Evolutionary conservation across 2,329 filamentous ascomycete genomes (phyloP), one percentile per base, ranked within the genome.

Genomic region (Chrysosporium keratinophilum): DNA sequence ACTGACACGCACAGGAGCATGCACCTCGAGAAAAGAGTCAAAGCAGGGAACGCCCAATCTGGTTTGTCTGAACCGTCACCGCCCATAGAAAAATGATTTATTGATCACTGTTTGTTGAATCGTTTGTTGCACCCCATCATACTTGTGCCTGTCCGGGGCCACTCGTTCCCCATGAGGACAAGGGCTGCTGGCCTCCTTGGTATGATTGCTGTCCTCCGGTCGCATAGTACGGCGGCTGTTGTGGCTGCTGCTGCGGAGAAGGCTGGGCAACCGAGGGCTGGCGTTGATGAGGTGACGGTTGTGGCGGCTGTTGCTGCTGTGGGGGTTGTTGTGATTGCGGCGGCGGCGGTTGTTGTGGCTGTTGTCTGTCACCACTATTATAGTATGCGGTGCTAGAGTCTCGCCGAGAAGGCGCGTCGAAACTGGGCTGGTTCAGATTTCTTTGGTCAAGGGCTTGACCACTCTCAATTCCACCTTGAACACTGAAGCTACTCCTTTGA

Each of bases 341-440:
- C 33, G 19, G 47, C 19, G 6, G 33, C 28, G 15, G 50, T 14
- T 33, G 45, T 23, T 50, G 53, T 15, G 40, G 46, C 47, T 62
- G 63, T 33, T 62, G 62, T 33, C 68, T 60, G 55, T 70, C 67
- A 23, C 57, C 54, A 31, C 60, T 54, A 17, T 64, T 52, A 49
- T 70, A 70, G 57, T 69, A 71, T 11, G 69, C 63, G 12, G 66
- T 58, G 37, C 65, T 65, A 3, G 67, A 69, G 45, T 71, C 68
- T 42, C 68, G 46, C 15, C 46, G 67, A 20, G 68, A 66, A 7
- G 68, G 62, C 7, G 43, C 17, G 35, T 71, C 67, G 20, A 67
- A 65, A 59, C 56, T 39, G 59, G 56, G 12, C 57, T 54, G 40
- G 50, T 15, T 42, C 10, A 55, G 31, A 7, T 19, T 39, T n/a